phyloP scores from a whole-genome alignment of 2,329 filamentous ascomycete genomes.

The Colletotrichum eleusines region DNA sequence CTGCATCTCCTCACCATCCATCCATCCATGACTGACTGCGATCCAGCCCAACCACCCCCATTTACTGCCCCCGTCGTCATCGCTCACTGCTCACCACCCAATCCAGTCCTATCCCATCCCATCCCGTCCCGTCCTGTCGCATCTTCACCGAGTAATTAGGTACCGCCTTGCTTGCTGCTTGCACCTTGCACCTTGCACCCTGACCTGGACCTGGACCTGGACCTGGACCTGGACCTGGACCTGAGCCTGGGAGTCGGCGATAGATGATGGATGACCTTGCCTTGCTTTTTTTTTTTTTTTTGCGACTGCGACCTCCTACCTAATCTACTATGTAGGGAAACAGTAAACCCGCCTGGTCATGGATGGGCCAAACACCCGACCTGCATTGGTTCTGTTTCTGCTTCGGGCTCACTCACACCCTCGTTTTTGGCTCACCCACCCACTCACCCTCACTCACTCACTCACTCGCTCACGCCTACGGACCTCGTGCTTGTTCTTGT shows the following conservation, averaged over 20 bases:
- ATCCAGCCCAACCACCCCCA: slow-evolving; percentile 36
- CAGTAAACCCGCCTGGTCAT: slow-evolving; percentile 4
- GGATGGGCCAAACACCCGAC: slow-evolving; percentile 16
- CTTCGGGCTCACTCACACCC: not conserved
- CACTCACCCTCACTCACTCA: slow-evolving; percentile 4
- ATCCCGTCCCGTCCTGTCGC: not conserved
- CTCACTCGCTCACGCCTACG: not conserved
- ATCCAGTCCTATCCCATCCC: not conserved
- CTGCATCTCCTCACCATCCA: slow-evolving; percentile 24
- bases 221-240: too few species aligned
- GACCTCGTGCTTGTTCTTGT: slow-evolving; percentile 6
- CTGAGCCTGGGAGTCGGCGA: too few species aligned
- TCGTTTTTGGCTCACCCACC: not conserved
- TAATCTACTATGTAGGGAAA: too few species aligned
- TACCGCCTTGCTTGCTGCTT: too few species aligned
- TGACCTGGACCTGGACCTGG: not conserved
- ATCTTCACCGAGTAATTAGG: not conserved
- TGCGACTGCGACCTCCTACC: too few species aligned
- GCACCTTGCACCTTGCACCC: not conserved
- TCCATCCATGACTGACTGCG: slow-evolving; percentile 30
- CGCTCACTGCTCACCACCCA: not conserved
- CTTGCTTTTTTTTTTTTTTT: slow-evolving; percentile 3
- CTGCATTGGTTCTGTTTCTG: slow-evolving; percentile 29
- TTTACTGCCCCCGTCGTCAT: slow-evolving; percentile 5
- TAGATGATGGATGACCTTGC: not conserved